Evolutionary conservation across 164 flowering plant genomes (phyloP), one percentile per base, ranked within the genome.

Genomic region (Magnolia kwangsiensis): DNA sequence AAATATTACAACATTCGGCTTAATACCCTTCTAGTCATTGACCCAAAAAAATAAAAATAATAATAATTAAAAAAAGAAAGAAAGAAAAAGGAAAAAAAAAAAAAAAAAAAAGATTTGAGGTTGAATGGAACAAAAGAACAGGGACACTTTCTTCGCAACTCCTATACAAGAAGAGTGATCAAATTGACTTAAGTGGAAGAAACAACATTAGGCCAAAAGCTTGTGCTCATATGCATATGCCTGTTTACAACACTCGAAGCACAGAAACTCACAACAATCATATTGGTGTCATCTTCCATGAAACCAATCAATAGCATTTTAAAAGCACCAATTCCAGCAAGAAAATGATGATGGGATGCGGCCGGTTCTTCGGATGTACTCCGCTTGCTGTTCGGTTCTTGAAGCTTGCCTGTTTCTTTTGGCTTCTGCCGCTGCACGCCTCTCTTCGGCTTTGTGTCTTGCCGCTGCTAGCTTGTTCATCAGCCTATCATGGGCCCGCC

Each of bases 311-410:
- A 23, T 50, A n/a, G 29, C 18, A n/a, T 20, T 63, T 87, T 80
- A 91, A 65, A 72, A 82, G 75, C 95, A 94, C 87, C 93, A 92
- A 72, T 76, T 31, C 72, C 87, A 90, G 72, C 86, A 89, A 9
- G 84, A 82, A 79, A 86, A 85, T 2, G 92, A 85, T 37, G 89
- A 76, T 14, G 97, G 98, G 55, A 91, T 82, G 16, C 86, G 88
- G 19, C 98, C 98, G 27, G 95, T 91, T 75, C 77, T 90, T 7
- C 93, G 83, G 64, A 93, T 93, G 72, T 89, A 89, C n/a, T 93
- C 93, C 8, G 90, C 91, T 85, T 93, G 90, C 74, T 86, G 85
- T 76, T 88, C 96, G 2, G 93, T 86, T 84, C 85, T 90, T 55
- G 87, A 87, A 6, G 92, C 96, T 81, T 87, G 84, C 55, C 80